Base-by-base conservation (phyloP, 495 filamentous ascomycete species). In the Clavariopsis aquatica region DNA sequence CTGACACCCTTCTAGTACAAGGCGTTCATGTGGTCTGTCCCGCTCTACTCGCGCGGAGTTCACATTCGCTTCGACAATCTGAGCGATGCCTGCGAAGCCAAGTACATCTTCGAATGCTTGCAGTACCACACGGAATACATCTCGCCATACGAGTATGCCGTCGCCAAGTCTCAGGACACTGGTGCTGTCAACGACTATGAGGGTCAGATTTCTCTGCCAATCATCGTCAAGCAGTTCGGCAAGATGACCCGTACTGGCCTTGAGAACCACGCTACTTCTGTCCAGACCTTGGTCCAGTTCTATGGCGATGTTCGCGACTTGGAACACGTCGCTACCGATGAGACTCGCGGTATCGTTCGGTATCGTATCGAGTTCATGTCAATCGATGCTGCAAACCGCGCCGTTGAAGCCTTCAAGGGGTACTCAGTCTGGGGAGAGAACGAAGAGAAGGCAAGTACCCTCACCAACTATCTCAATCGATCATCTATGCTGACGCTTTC, bases 301-400 rank as follows among this genome's bases (percentile, higher is more conserved):
- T 54, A 41, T 27, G 61, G 61, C 23, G 22, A 0, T 15, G 49
- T 61, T 27, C 60, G 56, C 19, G 24, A 15, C 10, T 29, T n/a
- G 51, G 55, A 34, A 13, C 19, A 59, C 36, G 49, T 23, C 7
- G 52, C 13, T 17, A 54, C 57, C 10, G 57, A 41, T 10, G 28
- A 20, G 13, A 8, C 64, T 41, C 1, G n/a, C 5, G 46, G 19
- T 8, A n/a, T 41, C 28, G 22, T 55, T 24, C 5, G 12, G 12
- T 55, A 62, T 47, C 67, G 67, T 17, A 51, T 66, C 28, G 67
- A 70, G 53, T 66, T 62, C 51, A 8, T 38, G 23, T 66, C 62
- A 0, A 28, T 66, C 46, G 45, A 57, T 13, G 62, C 49, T 2
- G 51, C 62, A 3, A 57, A 41, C 1, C 62, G 58, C 20, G 43